Evolutionary conservation across 352 stramenopile genomes (phyloP).

Genomic region (Phytopythium helicoides): DNA sequence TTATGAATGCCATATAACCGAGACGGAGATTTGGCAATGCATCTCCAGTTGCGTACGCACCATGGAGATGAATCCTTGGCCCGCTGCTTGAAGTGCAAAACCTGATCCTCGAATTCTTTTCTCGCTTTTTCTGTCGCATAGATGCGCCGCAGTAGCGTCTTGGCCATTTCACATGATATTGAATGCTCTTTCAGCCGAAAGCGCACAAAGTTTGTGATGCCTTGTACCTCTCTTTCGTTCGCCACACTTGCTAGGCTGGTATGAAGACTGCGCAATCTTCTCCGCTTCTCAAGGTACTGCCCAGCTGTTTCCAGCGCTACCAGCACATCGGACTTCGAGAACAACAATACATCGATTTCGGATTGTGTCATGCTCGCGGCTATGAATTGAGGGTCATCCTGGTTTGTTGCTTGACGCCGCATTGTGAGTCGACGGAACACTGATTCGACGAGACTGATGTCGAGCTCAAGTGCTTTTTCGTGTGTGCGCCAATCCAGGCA

Average conservation of each 20-base stretch:
- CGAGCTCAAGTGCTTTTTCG: conserved; percentile 37
- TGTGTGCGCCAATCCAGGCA: conserved; percentile 55
- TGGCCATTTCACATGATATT: conserved; percentile 25
- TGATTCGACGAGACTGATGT: conserved; percentile 49
- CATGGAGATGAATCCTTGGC: conserved; percentile 47
- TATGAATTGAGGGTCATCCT: conserved; percentile 7
- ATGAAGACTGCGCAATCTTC: conserved; percentile 51
- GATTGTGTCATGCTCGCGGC: conserved; percentile 1
- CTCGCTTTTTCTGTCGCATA: conserved; percentile 27
- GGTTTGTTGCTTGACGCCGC: conserved; percentile 14
- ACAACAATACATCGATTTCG: conserved; percentile 36
- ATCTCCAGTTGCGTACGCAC: conserved; percentile 56
- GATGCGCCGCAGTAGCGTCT: conserved; percentile 18
- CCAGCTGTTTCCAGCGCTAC: conserved; percentile 35
- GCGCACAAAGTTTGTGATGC: conserved; percentile 44
- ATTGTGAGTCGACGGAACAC: conserved; percentile 44
- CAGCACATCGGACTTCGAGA: conserved; percentile 61
- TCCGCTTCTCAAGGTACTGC: conserved; percentile 47
- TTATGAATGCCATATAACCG: conserved; percentile 54
- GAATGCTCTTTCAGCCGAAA: conserved; percentile 47
- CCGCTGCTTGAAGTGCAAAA: conserved; percentile 40
- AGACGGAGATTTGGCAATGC: conserved; percentile 35
- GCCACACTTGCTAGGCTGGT: conserved; percentile 54
- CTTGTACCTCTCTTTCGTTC: conserved; percentile 52
- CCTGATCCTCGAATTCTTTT: conserved; percentile 35